Conservation (phyloP, 257 asterid species). For the Asclepias syriaca region DNA sequence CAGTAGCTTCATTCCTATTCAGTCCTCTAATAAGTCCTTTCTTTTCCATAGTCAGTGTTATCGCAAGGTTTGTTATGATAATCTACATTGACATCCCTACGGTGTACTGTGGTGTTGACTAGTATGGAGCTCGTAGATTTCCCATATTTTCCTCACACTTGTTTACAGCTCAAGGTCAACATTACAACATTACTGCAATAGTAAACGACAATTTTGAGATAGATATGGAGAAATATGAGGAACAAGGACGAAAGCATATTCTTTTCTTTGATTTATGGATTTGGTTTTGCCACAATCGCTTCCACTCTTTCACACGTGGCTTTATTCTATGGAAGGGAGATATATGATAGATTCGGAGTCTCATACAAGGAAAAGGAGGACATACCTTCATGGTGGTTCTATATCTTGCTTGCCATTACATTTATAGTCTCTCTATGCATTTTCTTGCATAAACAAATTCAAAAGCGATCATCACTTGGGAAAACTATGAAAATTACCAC, state of each 20-base stretch:
- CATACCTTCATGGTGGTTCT: slow-evolving; percentile 91
- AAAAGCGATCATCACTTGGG: too few species aligned
- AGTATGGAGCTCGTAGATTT: slow-evolving; percentile 59
- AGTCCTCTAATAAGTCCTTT: slow-evolving; percentile 89
- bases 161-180: slow-evolving; percentile 73
- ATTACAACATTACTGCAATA: slow-evolving; percentile 59
- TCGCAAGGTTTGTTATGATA: slow-evolving; percentile 54
- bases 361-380: slow-evolving; percentile 73
- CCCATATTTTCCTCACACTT: slow-evolving; percentile 85
- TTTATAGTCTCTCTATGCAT: slow-evolving; percentile 67
- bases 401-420: slow-evolving; percentile 63
- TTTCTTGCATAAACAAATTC: slow-evolving; percentile 67
- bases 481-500: too few species aligned
- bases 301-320: slow-evolving; percentile 75
- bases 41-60: slow-evolving; percentile 69
- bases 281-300: slow-evolving; percentile 87
- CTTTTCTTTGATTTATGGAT: slow-evolving; percentile 76
- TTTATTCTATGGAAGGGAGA: slow-evolving; percentile 92
- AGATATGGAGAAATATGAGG: slow-evolving; percentile 43
- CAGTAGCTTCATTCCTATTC: slow-evolving; percentile 64
- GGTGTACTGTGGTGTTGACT: slow-evolving; percentile 74
- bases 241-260: slow-evolving; percentile 82
- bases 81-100: slow-evolving; percentile 60
- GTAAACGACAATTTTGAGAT: slow-evolving; percentile 77
- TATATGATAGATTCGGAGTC: slow-evolving; percentile 54